Percentiles rank a stretch among this genome's conserved stretches.
Conservation (phyloP, 805 yeast genomes). For the Candida wancherniae region DNA sequence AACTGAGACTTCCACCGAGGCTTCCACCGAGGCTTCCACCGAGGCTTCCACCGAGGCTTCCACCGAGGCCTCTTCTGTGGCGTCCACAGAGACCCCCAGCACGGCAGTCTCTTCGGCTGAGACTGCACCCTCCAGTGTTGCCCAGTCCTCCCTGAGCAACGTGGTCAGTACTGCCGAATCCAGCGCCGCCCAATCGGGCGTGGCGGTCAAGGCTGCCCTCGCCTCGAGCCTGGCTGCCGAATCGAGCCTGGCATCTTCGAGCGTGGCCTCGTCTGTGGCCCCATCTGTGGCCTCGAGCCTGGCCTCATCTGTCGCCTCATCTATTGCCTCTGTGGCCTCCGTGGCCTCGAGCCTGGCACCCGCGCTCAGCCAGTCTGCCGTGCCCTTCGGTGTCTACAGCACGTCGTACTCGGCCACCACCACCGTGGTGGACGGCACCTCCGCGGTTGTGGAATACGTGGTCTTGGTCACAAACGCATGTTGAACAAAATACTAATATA, state of each 20-base stretch:
- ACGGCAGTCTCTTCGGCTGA: slow-evolving; percentile 1
- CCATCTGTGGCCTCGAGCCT: slow-evolving; percentile 1
- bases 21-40: neutral
- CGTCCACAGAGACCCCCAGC: neutral
- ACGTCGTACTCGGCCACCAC: slow-evolving; percentile 23
- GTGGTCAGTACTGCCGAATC: too few species aligned
- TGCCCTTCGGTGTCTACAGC: slow-evolving; percentile 16
- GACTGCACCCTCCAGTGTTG: neutral
- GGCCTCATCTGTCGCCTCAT: neutral
- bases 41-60: neutral
- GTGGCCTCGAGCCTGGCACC: slow-evolving; percentile 2
- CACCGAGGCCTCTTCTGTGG: neutral
- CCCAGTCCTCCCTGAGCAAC: neutral
- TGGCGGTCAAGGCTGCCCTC: too few species aligned
- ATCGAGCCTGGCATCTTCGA: slow-evolving; percentile 1
- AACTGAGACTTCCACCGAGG: neutral
- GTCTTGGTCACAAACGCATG: slow-evolving; percentile 22
- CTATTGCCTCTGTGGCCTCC: neutral
- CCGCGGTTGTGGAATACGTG: slow-evolving; percentile 22
- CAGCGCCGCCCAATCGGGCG: too few species aligned
- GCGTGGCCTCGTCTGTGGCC: slow-evolving; percentile 4
- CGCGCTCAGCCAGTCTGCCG: slow-evolving; percentile 3
- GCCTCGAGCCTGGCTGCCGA: too few species aligned
- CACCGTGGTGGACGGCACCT: slow-evolving; percentile 17
- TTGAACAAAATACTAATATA: slow-evolving; percentile 6